Percentiles rank a stretch among this genome's conserved stretches.
Conservation (phyloP, 2,329 filamentous ascomycete species). For the Xylariaceae sp. region DNA sequence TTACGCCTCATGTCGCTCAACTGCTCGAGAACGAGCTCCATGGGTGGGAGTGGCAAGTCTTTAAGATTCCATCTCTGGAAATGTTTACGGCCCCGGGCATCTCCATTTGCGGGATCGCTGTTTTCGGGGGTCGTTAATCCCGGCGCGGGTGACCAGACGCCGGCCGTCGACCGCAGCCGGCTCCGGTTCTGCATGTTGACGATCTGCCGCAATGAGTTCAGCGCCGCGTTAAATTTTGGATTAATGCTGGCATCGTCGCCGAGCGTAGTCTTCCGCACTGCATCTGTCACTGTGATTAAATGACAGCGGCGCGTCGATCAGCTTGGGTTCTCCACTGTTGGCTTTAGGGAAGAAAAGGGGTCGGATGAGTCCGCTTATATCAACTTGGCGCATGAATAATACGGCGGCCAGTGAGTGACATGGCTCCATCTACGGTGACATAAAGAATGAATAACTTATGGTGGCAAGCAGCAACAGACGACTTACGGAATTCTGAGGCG, state of each 20-base stretch:
- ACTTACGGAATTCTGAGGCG: conserved; percentile 40
- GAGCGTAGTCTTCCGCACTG: conserved; percentile 40
- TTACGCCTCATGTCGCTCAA: conserved; percentile 47
- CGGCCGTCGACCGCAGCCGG: conserved; percentile 15
- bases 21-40: conserved; percentile 45
- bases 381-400: background rate
- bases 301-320: background rate
- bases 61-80: conserved; percentile 44
- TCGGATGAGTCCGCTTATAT: background rate
- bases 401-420: background rate
- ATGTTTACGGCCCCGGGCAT: conserved; percentile 37
- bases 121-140: conserved; percentile 11
- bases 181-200: conserved; percentile 45
- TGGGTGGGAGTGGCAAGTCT: conserved; percentile 54
- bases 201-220: conserved; percentile 50
- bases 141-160: conserved; percentile 12
- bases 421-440: background rate
- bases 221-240: conserved; percentile 50
- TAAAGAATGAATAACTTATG: background rate
- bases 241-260: conserved; percentile 34
- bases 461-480: background rate
- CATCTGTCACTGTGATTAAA: conserved; percentile 15
- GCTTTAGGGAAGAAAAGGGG: background rate
- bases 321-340: background rate
- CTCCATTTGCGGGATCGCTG: background rate